These are phyloP conservation scores for Ochromonas danica DNA, from an alignment of 108 stramenopile genomes.

Conservation along the genomic window DNA sequence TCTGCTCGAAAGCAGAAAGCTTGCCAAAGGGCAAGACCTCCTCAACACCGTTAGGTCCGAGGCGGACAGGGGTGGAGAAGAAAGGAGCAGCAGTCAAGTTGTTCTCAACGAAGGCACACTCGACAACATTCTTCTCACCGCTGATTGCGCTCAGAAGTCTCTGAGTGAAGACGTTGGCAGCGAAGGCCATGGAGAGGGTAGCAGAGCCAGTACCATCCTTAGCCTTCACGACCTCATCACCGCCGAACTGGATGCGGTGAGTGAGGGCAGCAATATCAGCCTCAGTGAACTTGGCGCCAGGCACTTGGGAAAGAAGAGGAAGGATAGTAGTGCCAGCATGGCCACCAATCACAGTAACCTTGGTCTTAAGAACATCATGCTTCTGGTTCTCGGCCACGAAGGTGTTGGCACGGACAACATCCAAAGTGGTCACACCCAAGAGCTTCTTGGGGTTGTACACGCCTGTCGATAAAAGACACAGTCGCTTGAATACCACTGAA, in stretches of 20 bases:
- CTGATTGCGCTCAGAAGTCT: slow-evolving; percentile 84
- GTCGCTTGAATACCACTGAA: neutral
- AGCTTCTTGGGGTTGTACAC: slow-evolving; percentile 91
- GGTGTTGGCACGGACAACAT: slow-evolving; percentile 96
- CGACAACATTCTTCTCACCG: slow-evolving; percentile 77
- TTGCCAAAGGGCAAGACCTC: slow-evolving; percentile 78
- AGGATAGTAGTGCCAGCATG: slow-evolving; percentile 99
- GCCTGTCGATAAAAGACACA: neutral
- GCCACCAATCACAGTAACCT: slow-evolving; percentile 97
- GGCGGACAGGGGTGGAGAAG: slow-evolving; percentile 91
- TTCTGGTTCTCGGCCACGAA: slow-evolving; percentile 86
- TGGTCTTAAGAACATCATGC: slow-evolving; percentile 68
- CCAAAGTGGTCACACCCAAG: slow-evolving; percentile 96
- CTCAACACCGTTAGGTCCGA: slow-evolving; percentile 90
- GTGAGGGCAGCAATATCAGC: slow-evolving; percentile 84
- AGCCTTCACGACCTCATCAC: slow-evolving; percentile 99
- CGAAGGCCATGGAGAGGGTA: slow-evolving; percentile 96
- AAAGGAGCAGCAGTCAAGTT: slow-evolving; percentile 82
- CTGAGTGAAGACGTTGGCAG: slow-evolving; percentile 86
- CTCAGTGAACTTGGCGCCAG: slow-evolving; percentile 76
- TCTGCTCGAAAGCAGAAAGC: slow-evolving; percentile 84
- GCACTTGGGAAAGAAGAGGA: slow-evolving; percentile 88
- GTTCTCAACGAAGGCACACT: slow-evolving; percentile 93
- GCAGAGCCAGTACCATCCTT: slow-evolving; percentile 97
- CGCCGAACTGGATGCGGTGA: slow-evolving; percentile 93